Evolutionary conservation across 805 yeast species (phyloP).

Genomic region (Ogataea nonfermentans): DNA sequence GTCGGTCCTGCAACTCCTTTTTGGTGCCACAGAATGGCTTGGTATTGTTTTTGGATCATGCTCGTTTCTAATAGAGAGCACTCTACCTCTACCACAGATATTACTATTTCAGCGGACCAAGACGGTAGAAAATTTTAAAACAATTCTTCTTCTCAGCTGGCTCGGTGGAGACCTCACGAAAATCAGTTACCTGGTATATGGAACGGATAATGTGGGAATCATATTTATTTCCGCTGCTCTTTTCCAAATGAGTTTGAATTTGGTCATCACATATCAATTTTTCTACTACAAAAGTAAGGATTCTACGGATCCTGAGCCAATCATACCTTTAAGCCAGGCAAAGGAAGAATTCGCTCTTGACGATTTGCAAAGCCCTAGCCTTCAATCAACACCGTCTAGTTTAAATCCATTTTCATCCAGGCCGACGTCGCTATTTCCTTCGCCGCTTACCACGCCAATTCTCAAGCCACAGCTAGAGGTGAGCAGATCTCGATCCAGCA

Average conservation of each 20-base stretch:
- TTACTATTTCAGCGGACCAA: slow-evolving; percentile 63
- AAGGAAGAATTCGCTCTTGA: slow-evolving; percentile 4
- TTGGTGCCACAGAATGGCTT: slow-evolving; percentile 26
- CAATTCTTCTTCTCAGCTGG: slow-evolving; percentile 78
- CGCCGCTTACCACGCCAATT: slow-evolving; percentile 15
- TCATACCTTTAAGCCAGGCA: slow-evolving; percentile 1
- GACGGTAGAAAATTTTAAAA: slow-evolving; percentile 75
- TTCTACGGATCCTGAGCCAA: slow-evolving; percentile 1
- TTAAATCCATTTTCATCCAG: slow-evolving; percentile 11
- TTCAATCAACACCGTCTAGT: slow-evolving; percentile 8
- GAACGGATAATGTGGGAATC: slow-evolving; percentile 65
- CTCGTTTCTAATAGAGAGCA: slow-evolving; percentile 63
- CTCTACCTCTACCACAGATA: slow-evolving; percentile 75
- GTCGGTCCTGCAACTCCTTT: slow-evolving; percentile 22
- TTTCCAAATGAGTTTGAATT: slow-evolving; percentile 74
- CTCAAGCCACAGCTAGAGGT: slow-evolving; percentile 13
- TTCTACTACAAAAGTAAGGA: slow-evolving; percentile 51
- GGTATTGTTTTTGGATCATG: slow-evolving; percentile 34
- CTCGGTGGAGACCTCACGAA: slow-evolving; percentile 84
- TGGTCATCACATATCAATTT: slow-evolving; percentile 71
- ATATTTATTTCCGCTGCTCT: slow-evolving; percentile 69
- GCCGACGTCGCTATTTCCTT: slow-evolving; percentile 7
- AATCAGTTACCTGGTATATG: slow-evolving; percentile 69
- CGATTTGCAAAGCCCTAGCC: slow-evolving; percentile 2
- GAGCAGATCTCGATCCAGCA: slow-evolving; percentile 24